phyloP scores from a whole-genome alignment of 176 grass and related monocot genomes.

The Aegilops bicornis region DNA sequence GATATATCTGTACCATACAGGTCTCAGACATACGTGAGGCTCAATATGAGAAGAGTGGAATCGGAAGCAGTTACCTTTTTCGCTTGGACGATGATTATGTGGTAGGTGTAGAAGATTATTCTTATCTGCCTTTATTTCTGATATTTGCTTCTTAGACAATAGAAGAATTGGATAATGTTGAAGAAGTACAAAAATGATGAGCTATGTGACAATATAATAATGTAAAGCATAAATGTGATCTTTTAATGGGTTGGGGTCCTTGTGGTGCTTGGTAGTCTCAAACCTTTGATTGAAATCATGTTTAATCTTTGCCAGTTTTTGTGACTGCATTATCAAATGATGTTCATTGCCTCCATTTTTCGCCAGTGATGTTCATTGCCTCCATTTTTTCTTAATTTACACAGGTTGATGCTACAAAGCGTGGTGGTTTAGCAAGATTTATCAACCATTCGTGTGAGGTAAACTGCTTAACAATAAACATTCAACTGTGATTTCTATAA shows the following conservation, averaged over 20 bases:
- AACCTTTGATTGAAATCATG: neutral
- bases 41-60: slow-evolving; percentile 90
- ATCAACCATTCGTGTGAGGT: slow-evolving; percentile 98
- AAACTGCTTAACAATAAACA: slow-evolving; percentile 34
- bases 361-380: neutral
- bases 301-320: neutral
- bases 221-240: neutral
- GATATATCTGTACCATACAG: slow-evolving; percentile 45
- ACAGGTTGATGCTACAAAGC: slow-evolving; percentile 95
- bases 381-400: slow-evolving; percentile 35
- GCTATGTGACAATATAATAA: slow-evolving; percentile 2
- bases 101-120: slow-evolving; percentile 53
- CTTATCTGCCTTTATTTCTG: neutral
- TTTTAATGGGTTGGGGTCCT: neutral
- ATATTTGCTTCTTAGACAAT: slow-evolving; percentile 3
- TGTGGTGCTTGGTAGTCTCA: neutral
- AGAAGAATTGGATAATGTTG: slow-evolving; percentile 10
- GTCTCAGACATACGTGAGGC: slow-evolving; percentile 85
- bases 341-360: no score
- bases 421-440: slow-evolving; percentile 95
- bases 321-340: neutral
- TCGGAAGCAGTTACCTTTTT: slow-evolving; percentile 97
- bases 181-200: slow-evolving; percentile 2
- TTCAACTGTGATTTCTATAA: slow-evolving; percentile 6
- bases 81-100: slow-evolving; percentile 96